Evolutionary conservation across 2,329 filamentous ascomycete species (phyloP), one percentile per base, ranked within the genome.

Genomic region (Graphium sp.): DNA sequence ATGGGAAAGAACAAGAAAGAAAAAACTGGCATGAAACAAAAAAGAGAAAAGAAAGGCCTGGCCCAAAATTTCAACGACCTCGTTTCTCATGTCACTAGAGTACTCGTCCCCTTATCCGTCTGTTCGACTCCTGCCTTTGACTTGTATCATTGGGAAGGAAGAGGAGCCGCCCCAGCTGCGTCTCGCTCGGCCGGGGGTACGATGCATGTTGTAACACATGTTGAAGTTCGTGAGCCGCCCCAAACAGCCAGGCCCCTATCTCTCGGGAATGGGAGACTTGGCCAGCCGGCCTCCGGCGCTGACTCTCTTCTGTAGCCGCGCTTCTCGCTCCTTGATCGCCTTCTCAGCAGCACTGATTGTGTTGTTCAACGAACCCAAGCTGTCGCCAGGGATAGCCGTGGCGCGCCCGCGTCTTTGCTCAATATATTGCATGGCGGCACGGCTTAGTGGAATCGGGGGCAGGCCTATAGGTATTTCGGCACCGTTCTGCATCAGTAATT

Each of bases 401-500:
- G 37, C 39, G 36, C 64, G 56, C 31, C 62, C 55, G 34, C 65
- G 58, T 48, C 74, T 93, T 53, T 84, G 74, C 38, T 92, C 84
- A 26, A 95, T 60, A 42, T 94, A 98, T 19, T 79, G 52, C 43
- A 80, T 75, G 3, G 89, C 87, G 26, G 75, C 76, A 7, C 70
- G 62, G 34, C 82, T 84, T 8, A 98, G 64, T 1, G 84, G 83
- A 39, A 95, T 85, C 0, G 82, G 77, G 1, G 85, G 81, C 34
- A 79, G 61, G 3, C 71, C 58, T 2, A 59, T 46, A 0, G 89
- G 87, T 19, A 95, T 77, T 36, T 93, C 79, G 4, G 85, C 85
- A 11, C 89, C 89, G 44, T 98, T 95, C 42, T 95, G 91, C 10
- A 92, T 61, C 10, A 98, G 64, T 34, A 98, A 57, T 49, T 98